A percentile compares a stretch with the other conserved stretches of the same genome.
phyloP scores from a whole-genome alignment of 2,329 filamentous ascomycete species.

The Xylaria sp. region DNA sequence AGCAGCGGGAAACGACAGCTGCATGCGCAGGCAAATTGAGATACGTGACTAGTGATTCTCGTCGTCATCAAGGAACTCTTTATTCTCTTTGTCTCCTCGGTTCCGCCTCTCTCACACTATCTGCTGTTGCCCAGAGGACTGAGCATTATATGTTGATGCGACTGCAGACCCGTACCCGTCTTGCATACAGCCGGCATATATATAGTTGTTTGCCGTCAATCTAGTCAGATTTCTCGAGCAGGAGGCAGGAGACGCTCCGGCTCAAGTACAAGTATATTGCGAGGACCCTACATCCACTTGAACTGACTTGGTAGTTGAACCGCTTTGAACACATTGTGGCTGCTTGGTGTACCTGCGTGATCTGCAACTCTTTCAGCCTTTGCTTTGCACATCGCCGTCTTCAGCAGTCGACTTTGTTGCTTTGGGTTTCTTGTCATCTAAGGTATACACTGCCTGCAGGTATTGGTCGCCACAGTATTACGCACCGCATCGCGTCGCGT shows the following conservation, averaged over 20 bases:
- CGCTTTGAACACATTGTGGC: constrained; percentile 34
- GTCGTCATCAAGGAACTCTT: constrained; percentile 6
- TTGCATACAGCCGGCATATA: constrained; percentile 27
- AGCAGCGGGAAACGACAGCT: constrained; percentile 26
- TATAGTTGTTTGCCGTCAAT: constrained; percentile 33
- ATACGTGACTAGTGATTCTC: constrained; percentile 38
- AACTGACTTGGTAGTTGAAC: constrained; percentile 38
- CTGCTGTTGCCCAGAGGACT: constrained; percentile 22
- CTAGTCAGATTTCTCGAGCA: constrained; percentile 26
- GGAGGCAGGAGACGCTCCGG: constrained; percentile 21
- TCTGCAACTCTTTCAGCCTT: constrained; percentile 29
- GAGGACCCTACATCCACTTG: constrained; percentile 24
- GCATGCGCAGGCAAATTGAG: constrained; percentile 29
- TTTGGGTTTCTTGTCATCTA: constrained; percentile 16
- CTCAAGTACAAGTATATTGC: constrained; percentile 33
- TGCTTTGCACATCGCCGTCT: constrained; percentile 27
- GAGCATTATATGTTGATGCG: constrained; percentile 35
- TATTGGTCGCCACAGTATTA: constrained; percentile 31
- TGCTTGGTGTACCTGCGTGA: constrained; percentile 36
- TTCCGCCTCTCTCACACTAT: constrained; percentile 15
- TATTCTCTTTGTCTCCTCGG: constrained; percentile 25
- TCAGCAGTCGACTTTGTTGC: constrained; percentile 20
- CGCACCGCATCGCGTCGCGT: constrained; percentile 26
- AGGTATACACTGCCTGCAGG: constrained; percentile 12
- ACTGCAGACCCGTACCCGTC: constrained; percentile 30